Base-by-base conservation (phyloP, 108 stramenopile genomes). In the Discostella stelligeroides region DNA sequence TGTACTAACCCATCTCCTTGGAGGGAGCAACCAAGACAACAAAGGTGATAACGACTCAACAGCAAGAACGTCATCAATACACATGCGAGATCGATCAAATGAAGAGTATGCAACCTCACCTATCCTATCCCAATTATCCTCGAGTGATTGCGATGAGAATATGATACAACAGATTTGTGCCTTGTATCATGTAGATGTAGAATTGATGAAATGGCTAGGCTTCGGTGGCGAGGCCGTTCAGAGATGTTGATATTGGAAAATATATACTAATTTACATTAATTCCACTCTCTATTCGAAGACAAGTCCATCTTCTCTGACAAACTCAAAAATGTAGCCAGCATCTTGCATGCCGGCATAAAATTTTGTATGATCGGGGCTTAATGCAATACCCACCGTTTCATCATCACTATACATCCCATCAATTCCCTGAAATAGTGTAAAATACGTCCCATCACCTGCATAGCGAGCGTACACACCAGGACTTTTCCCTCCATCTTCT, bases 321-420 rank as follows among this genome's bases (percentile, higher is more conserved):
- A n/a, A n/a, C n/a, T n/a, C n/a, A n/a, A n/a, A n/a, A 12, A 7
- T 15, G 17, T 17, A 58, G 15, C 82, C 82, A 34, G 17, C n/a
- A 17, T 60, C 42, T 56, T 89, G 88, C 54, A 75, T 82, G 23
- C 83, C 82, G 28, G 79, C 58, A 70, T 85, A 89, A 75, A 89
- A 84, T 34, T 54, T 72, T 0, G 13, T 79, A n/a, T 60, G 66
- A 64, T 87, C 81, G 0, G 84, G 84, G 49, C 80, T 85, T 65
- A 87, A 85, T 12, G 88, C 72, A 12, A 87, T 54, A 2, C 88
- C 88, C 8, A 81, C 74, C n/a, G 83, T 85, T 41, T 85, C 83
- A 46, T 70, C 82, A 0, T 46, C 0, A 27, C 25, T 20, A 55
- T 64, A 51, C 50, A 53, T 47, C 3, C 23, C 72, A 12, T 7